Conservation (phyloP, 371 early-diverging fungal species). For the Zychaea mexicana region DNA sequence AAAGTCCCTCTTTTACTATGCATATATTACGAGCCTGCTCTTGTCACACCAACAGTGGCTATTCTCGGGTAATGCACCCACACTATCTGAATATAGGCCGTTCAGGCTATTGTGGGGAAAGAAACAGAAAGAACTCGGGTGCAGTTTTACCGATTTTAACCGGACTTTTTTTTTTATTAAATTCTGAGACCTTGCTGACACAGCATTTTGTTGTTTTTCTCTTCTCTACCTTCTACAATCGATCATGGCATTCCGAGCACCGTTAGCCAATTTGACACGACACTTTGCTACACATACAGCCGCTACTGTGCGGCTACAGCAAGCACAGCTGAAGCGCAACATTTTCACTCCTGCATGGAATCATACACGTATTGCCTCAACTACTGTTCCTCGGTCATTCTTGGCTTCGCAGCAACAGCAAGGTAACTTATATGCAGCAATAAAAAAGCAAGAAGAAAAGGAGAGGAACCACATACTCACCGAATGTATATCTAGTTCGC, state of each 20-base stretch:
- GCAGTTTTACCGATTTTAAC: too few relatives aligned
- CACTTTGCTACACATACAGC: neutral
- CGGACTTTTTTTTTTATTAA: too few relatives aligned
- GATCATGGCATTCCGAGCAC: slow-evolving; percentile 2
- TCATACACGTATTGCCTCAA: neutral
- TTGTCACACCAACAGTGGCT: too few relatives aligned
- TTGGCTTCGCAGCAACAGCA: neutral
- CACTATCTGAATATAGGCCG: too few relatives aligned
- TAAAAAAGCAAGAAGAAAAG: too few relatives aligned
- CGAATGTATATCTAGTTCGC: slow-evolving; percentile 41
- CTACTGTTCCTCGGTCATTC: neutral
- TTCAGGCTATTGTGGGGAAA: too few relatives aligned
- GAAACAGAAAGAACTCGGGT: too few relatives aligned
- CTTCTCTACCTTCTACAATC: neutral
- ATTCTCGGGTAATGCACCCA: too few relatives aligned
- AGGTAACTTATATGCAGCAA: too few relatives aligned
- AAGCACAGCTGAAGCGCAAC: neutral
- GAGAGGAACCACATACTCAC: neutral
- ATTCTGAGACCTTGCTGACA: neutral
- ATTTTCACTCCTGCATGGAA: neutral
- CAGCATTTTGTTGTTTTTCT: neutral
- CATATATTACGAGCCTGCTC: too few relatives aligned
- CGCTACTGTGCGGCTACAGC: neutral
- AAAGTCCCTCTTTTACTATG: too few relatives aligned
- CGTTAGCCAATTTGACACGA: neutral